phyloP scores from a whole-genome alignment of 1,284 basidiomycete genomes.

The Thelephora terrestris region DNA sequence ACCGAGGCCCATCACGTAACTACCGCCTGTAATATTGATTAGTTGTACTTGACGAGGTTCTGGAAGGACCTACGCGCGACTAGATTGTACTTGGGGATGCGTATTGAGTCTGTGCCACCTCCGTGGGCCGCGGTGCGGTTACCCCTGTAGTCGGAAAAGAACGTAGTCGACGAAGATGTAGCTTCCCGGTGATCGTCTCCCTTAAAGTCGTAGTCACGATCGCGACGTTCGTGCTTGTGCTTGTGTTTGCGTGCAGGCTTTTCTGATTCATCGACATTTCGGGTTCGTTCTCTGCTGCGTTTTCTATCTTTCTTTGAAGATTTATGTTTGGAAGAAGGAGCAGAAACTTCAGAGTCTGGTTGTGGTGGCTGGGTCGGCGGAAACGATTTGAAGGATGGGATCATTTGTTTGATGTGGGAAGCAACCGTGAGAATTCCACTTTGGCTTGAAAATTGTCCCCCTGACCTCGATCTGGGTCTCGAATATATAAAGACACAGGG shows the following conservation, averaged over 20 bases:
- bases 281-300: background rate
- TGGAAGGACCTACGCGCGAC: conserved; percentile 38
- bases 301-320: too few relatives aligned
- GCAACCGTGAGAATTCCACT: too few relatives aligned
- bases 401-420: too few relatives aligned
- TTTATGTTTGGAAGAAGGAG: too few relatives aligned
- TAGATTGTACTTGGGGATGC: conserved; percentile 57
- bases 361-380: background rate
- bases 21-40: conserved; percentile 54
- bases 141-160: conserved; percentile 61
- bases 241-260: background rate
- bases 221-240: background rate
- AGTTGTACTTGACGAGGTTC: conserved; percentile 26
- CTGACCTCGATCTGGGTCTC: too few relatives aligned
- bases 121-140: conserved; percentile 61
- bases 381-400: background rate
- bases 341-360: too few relatives aligned
- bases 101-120: conserved; percentile 52
- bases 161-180: conserved; percentile 23
- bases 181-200: background rate
- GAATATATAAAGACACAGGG: too few relatives aligned
- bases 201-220: background rate
- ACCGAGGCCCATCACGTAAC: conserved; percentile 50
- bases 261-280: background rate
- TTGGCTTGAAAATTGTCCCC: too few relatives aligned